These are phyloP conservation scores for Phytophthora palmivora DNA, from an alignment of 352 stramenopile genomes.

Conservation along the genomic window DNA sequence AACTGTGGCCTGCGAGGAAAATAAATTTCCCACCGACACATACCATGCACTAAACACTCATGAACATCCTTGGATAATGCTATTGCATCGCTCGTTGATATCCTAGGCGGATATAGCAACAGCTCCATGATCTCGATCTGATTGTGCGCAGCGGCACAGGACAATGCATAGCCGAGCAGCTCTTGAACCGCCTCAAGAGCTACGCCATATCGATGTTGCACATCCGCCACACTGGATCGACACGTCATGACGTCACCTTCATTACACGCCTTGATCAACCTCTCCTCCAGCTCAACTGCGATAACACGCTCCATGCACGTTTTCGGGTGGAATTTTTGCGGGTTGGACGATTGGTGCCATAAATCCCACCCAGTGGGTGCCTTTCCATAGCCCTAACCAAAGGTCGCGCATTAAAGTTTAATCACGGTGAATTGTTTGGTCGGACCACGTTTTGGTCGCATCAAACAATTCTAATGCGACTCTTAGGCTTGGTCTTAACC, in stretches of 20 bases:
- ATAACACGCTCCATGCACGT: no score
- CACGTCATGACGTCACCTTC: constrained; percentile 26
- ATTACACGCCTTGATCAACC: constrained; percentile 29
- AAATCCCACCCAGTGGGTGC: no score
- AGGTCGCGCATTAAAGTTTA: no score
- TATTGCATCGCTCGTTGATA: neutral
- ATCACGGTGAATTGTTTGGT: no score
- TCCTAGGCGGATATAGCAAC: constrained; percentile 16
- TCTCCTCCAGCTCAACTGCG: constrained; percentile 30
- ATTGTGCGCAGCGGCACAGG: constrained; percentile 32
- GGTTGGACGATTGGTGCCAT: no score
- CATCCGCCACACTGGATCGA: constrained; percentile 10
- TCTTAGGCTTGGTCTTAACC: no score
- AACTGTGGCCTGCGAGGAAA: constrained; percentile 37
- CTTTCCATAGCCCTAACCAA: no score
- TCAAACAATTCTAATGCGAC: no score
- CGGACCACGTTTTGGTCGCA: no score
- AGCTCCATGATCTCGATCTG: constrained; percentile 37
- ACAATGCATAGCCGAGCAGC: constrained; percentile 35
- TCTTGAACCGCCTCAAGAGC: constrained; percentile 29
- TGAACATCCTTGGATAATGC: constrained; percentile 16
- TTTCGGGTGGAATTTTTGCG: no score
- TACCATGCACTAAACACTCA: constrained; percentile 35
- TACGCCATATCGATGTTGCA: constrained; percentile 15
- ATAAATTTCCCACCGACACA: constrained; percentile 42